A percentile compares a stretch with the other conserved stretches of the same genome.
Evolutionary conservation across 192 early-diverging fungal genomes (phyloP).

Genomic region (Umbelopsis ramanniana): DNA sequence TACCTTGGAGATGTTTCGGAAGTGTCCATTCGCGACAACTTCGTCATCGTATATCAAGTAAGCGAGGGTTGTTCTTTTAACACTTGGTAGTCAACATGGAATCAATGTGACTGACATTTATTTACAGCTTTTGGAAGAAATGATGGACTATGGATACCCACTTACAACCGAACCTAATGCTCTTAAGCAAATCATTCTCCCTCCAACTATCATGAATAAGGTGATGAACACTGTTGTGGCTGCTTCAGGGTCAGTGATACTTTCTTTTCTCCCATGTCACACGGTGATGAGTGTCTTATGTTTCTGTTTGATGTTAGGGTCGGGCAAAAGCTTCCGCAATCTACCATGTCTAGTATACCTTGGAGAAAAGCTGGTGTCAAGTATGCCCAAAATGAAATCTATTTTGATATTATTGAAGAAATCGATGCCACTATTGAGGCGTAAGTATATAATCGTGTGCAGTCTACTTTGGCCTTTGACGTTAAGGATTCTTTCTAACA

Average conservation of each 20-base stretch:
- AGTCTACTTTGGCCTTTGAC: no score
- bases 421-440: constrained; percentile 84
- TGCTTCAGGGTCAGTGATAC: constrained; percentile 40
- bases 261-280: not conserved
- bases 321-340: constrained; percentile 60
- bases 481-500: not conserved
- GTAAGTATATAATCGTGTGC: constrained; percentile 32
- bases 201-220: constrained; percentile 83
- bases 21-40: constrained; percentile 86
- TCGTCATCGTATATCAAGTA: constrained; percentile 88
- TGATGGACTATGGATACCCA: constrained; percentile 90
- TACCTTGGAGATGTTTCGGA: constrained; percentile 88
- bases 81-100: not conserved
- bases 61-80: not conserved
- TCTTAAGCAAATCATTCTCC: constrained; percentile 83
- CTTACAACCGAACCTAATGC: constrained; percentile 88
- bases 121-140: constrained; percentile 84
- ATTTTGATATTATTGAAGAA: constrained; percentile 90
- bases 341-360: constrained; percentile 72
- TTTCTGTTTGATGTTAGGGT: constrained; percentile 39
- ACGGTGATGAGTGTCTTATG: no score
- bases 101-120: not conserved
- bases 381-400: constrained; percentile 92
- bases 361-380: constrained; percentile 90
- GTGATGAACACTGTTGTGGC: constrained; percentile 86